These are phyloP conservation scores for Talaromyces sp. DNA, from an alignment of 2,329 filamentous ascomycete genomes.

Conservation along the genomic window DNA sequence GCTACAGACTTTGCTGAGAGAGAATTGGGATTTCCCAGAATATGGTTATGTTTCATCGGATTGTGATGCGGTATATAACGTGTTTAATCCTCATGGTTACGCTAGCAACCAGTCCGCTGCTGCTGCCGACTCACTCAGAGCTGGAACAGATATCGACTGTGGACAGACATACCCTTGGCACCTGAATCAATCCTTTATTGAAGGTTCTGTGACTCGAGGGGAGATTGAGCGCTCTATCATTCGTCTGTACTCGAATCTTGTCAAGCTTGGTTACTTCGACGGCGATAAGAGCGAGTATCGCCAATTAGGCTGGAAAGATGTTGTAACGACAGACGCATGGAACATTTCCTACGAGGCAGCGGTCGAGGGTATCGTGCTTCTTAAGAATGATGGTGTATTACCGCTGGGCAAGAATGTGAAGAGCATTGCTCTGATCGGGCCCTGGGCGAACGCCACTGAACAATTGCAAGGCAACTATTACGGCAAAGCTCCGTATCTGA, in stretches of 20 bases:
- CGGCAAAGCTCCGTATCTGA: constrained; percentile 55
- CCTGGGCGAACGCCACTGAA: constrained; percentile 56
- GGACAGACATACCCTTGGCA: constrained; percentile 49
- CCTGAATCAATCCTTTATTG: constrained; percentile 43
- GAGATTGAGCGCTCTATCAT: constrained; percentile 48
- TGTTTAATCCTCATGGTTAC: constrained; percentile 55
- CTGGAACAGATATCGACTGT: constrained; percentile 55
- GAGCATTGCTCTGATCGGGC: constrained; percentile 55
- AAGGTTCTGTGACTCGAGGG: constrained; percentile 45
- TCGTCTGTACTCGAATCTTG: constrained; percentile 50
- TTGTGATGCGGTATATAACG: constrained; percentile 61
- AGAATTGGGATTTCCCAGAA: constrained; percentile 63
- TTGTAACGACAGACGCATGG: constrained; percentile 54
- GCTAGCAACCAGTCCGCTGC: constrained; percentile 44
- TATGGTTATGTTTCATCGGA: constrained; percentile 61
- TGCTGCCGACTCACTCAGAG: constrained; percentile 48
- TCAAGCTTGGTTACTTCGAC: constrained; percentile 54
- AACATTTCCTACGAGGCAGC: constrained; percentile 55
- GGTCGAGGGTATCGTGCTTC: constrained; percentile 46
- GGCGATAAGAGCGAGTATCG: constrained; percentile 46
- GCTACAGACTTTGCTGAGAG: constrained; percentile 60
- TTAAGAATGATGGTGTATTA: constrained; percentile 51
- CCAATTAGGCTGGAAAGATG: constrained; percentile 53
- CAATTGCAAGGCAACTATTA: constrained; percentile 61
- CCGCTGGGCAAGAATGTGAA: constrained; percentile 41